Conservation (phyloP, 805 yeast species). For the Cyberlindnera lachancei region DNA sequence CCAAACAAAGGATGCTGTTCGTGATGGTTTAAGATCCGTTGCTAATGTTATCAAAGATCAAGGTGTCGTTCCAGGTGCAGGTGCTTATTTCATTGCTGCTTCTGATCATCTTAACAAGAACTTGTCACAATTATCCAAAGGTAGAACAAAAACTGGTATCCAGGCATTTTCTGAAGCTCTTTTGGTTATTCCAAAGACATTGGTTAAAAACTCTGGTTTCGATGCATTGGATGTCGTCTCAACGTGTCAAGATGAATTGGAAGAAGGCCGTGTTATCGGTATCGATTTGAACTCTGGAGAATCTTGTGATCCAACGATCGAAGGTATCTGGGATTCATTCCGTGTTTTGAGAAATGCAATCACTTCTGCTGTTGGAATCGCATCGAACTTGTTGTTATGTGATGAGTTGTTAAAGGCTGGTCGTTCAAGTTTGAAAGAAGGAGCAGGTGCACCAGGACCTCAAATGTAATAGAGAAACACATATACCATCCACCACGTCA, state of each 20-base stretch:
- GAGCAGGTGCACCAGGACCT: constrained; percentile 19
- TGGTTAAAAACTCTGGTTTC: constrained; percentile 86
- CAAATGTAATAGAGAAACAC: constrained; percentile 1
- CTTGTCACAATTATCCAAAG: constrained; percentile 56
- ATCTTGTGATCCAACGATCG: constrained; percentile 89
- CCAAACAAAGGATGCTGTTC: constrained; percentile 93
- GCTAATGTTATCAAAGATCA: constrained; percentile 84
- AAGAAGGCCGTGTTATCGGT: constrained; percentile 79
- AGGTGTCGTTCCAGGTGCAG: constrained; percentile 91
- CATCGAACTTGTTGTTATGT: constrained; percentile 85
- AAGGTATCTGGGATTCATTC: constrained; percentile 95
- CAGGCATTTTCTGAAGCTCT: constrained; percentile 92
- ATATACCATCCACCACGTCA: too few relatives aligned
- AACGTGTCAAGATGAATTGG: constrained; percentile 81
- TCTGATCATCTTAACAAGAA: constrained; percentile 54
- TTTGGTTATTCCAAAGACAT: constrained; percentile 85
- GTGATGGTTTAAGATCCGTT: constrained; percentile 95
- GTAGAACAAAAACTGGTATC: constrained; percentile 84
- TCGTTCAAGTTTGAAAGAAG: constrained; percentile 78
- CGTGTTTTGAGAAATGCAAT: constrained; percentile 91
- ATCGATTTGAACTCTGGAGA: constrained; percentile 88
- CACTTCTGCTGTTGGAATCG: constrained; percentile 88
- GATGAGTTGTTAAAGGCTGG: constrained; percentile 98
- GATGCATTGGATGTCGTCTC: constrained; percentile 88
- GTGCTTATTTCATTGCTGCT: constrained; percentile 87